A percentile compares a stretch with the other conserved stretches of the same genome.
These are phyloP conservation scores for Talaromyces sp. DNA, from an alignment of 2,329 filamentous ascomycete species.

Conservation along the genomic window DNA sequence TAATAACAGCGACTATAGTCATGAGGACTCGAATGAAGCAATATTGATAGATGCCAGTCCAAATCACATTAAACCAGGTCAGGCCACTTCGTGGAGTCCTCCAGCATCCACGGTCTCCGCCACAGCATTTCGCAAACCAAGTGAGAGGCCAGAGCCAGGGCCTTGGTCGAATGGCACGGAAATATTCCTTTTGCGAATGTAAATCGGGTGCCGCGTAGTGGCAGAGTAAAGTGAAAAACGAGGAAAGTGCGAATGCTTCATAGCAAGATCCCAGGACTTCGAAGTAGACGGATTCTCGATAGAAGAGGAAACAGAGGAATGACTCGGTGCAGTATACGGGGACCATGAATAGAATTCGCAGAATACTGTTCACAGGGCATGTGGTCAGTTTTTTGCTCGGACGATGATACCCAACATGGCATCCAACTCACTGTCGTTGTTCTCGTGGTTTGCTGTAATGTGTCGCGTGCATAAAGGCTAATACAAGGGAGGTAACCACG, in stretches of 20 bases:
- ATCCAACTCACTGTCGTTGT: constrained; percentile 53
- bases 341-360: constrained; percentile 85
- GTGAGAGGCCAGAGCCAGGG: constrained; percentile 73
- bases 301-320: constrained; percentile 70
- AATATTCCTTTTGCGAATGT: constrained; percentile 78
- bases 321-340: constrained; percentile 74
- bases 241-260: constrained; percentile 82
- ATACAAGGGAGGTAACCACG: constrained; percentile 49
- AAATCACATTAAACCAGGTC: constrained; percentile 86
- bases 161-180: constrained; percentile 64
- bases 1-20: constrained; percentile 72
- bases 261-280: constrained; percentile 80
- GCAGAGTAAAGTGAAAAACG: constrained; percentile 80
- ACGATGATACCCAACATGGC: not conserved
- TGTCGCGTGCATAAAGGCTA: constrained; percentile 57
- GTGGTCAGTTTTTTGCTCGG: not conserved
- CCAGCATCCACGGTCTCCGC: constrained; percentile 66
- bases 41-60: constrained; percentile 81
- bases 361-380: constrained; percentile 57
- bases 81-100: constrained; percentile 74
- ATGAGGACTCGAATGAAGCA: constrained; percentile 76
- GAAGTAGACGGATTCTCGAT: constrained; percentile 76
- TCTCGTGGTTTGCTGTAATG: constrained; percentile 60
- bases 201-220: constrained; percentile 74
- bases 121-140: constrained; percentile 68